phyloP scores from a whole-genome alignment of 257 asterid genomes.

The Eustoma russellianum region DNA sequence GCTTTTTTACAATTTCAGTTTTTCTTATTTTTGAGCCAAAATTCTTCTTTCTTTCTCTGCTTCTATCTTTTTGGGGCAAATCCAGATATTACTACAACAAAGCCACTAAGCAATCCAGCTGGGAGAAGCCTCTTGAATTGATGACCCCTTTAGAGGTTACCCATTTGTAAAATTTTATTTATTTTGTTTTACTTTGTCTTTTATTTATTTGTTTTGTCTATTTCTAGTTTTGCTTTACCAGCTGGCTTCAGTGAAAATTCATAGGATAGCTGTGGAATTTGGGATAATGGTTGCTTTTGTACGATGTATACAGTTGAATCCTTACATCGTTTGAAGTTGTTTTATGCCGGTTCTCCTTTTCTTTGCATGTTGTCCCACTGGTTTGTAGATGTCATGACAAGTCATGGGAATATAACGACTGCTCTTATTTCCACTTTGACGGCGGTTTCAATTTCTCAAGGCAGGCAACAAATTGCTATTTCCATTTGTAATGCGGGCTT shows the following conservation, averaged over 20 bases:
- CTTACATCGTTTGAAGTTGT: slow-evolving; percentile 26
- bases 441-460: slow-evolving; percentile 82
- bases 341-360: slow-evolving; percentile 60
- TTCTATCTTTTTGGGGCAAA: slow-evolving; percentile 7
- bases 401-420: slow-evolving; percentile 70
- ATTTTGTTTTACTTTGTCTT: too few species aligned
- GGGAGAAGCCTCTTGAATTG: slow-evolving; percentile 97
- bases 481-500: slow-evolving; percentile 37
- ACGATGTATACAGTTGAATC: slow-evolving; percentile 38
- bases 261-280: slow-evolving; percentile 25
- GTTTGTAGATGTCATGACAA: slow-evolving; percentile 87
- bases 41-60: slow-evolving; percentile 3
- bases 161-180: slow-evolving; percentile 11
- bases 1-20: background rate
- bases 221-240: slow-evolving; percentile 11
- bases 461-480: slow-evolving; percentile 72
- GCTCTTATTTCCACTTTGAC: slow-evolving; percentile 79
- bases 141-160: slow-evolving; percentile 95
- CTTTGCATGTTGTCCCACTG: slow-evolving; percentile 85
- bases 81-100: slow-evolving; percentile 87
- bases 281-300: slow-evolving; percentile 19
- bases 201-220: slow-evolving; percentile 5
- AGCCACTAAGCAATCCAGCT: slow-evolving; percentile 78
- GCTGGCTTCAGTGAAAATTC: slow-evolving; percentile 12
- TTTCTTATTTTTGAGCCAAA: background rate